Percentiles rank a stretch among this genome's conserved stretches.
phyloP scores from a whole-genome alignment of 2,329 filamentous ascomycete species.

The Calonectria multiphialidica region DNA sequence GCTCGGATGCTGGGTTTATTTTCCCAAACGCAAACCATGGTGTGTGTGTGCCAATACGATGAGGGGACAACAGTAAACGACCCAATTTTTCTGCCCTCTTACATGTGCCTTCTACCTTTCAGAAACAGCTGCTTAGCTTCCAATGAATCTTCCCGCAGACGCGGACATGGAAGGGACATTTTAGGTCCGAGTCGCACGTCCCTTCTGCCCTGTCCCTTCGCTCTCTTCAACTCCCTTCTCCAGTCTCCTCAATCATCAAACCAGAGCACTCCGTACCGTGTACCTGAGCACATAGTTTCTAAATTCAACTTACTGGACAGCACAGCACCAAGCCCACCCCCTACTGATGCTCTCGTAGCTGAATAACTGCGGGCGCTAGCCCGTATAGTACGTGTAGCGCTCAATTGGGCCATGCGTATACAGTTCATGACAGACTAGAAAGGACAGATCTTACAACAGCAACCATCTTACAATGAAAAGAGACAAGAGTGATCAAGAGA shows the following conservation, averaged over 20 bases:
- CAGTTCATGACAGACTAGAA: too few species aligned
- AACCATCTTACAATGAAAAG: background rate
- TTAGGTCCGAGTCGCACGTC: background rate
- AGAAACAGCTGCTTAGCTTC: background rate
- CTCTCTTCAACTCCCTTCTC: background rate
- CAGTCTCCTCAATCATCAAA: too few species aligned
- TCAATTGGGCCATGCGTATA: too few species aligned
- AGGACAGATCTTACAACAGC: too few species aligned
- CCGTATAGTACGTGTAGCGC: too few species aligned
- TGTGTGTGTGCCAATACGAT: conserved; percentile 2
- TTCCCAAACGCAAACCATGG: conserved; percentile 30
- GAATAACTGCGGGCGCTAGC: too few species aligned
- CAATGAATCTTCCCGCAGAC: too few species aligned
- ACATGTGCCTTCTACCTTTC: background rate
- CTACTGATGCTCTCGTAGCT: too few species aligned
- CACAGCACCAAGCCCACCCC: too few species aligned
- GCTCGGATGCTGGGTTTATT: conserved; percentile 49
- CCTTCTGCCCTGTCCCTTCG: background rate
- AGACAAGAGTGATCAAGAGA: conserved; percentile 40
- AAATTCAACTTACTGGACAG: too few species aligned
- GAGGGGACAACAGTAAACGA: background rate
- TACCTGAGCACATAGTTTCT: too few species aligned
- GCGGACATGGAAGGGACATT: background rate
- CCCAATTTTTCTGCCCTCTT: background rate
- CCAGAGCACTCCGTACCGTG: too few species aligned